Percentiles rank a stretch among this genome's conserved stretches.
Evolutionary conservation across 441 rosid genomes (phyloP).

Genomic region (Pelargonium cotyledonis): DNA sequence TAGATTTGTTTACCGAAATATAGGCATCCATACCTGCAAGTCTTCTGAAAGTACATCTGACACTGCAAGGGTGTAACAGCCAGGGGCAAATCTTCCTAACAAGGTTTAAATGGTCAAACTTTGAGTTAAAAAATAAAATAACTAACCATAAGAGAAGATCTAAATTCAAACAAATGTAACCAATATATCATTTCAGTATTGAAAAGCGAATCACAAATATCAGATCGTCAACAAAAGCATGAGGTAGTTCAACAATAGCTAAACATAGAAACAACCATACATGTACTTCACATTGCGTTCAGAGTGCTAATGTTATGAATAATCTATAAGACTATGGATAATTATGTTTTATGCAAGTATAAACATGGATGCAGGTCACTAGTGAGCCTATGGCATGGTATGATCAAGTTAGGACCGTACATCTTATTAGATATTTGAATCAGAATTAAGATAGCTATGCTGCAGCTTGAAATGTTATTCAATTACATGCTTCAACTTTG

Average conservation of each 20-base stretch:
- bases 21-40: conserved; percentile 49
- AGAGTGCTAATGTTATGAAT: not conserved
- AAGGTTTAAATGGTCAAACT: conserved; percentile 10
- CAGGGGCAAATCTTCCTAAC: conserved; percentile 80
- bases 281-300: not conserved
- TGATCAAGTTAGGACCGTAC: not conserved
- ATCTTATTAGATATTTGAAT: not conserved
- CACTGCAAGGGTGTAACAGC: conserved; percentile 92
- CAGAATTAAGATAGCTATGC: not conserved
- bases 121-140: not conserved
- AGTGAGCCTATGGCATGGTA: not conserved
- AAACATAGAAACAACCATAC: not conserved
- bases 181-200: not conserved
- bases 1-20: not conserved
- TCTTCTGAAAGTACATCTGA: conserved; percentile 88
- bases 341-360: not conserved
- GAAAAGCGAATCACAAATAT: not conserved
- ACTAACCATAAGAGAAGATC: not conserved
- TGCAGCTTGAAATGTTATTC: too few relatives aligned
- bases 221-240: not conserved
- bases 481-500: too few relatives aligned
- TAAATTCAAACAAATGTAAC: not conserved
- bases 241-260: not conserved
- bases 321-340: not conserved
- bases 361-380: not conserved